phyloP scores from a whole-genome alignment of 75 land plant species.

The Adiantum capillusveneris region DNA sequence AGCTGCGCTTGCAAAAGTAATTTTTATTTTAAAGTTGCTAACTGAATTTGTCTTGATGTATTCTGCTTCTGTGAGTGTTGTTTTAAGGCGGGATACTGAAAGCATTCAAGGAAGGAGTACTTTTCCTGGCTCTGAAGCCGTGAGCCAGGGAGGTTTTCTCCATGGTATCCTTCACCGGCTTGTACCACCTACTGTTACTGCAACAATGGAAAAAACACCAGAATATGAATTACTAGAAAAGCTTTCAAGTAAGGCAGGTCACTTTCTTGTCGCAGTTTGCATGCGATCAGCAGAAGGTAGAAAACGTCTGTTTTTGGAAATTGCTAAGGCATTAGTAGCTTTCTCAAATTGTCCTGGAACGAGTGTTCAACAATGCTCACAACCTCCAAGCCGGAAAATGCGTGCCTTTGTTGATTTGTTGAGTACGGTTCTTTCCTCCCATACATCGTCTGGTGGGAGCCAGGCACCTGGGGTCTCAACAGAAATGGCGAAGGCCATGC shows the following conservation, averaged over 20 bases:
- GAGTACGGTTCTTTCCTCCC: constrained; percentile 65
- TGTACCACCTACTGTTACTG: constrained; percentile 26
- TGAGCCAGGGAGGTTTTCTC: constrained; percentile 62
- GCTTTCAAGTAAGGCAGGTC: constrained; percentile 75
- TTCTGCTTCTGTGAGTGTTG: constrained; percentile 57
- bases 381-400: constrained; percentile 53
- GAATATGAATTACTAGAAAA: constrained; percentile 72
- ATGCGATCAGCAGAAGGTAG: constrained; percentile 90
- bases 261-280: constrained; percentile 78
- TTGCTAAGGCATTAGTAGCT: constrained; percentile 51
- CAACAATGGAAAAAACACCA: constrained; percentile 41
- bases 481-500: constrained; percentile 82
- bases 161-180: constrained; percentile 75
- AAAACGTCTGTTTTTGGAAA: constrained; percentile 64
- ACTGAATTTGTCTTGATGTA: constrained; percentile 89
- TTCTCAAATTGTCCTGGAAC: constrained; percentile 20
- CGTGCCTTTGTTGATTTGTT: constrained; percentile 63
- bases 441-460: constrained; percentile 52
- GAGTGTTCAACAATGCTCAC: constrained; percentile 23
- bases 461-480: constrained; percentile 70
- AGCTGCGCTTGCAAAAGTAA: constrained; percentile 61
- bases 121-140: constrained; percentile 34
- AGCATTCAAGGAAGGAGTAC: constrained; percentile 50
- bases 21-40: constrained; percentile 74
- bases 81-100: constrained; percentile 71